phyloP scores from a whole-genome alignment of 495 filamentous ascomycete species.

The Aspergillus egyptiacus region DNA sequence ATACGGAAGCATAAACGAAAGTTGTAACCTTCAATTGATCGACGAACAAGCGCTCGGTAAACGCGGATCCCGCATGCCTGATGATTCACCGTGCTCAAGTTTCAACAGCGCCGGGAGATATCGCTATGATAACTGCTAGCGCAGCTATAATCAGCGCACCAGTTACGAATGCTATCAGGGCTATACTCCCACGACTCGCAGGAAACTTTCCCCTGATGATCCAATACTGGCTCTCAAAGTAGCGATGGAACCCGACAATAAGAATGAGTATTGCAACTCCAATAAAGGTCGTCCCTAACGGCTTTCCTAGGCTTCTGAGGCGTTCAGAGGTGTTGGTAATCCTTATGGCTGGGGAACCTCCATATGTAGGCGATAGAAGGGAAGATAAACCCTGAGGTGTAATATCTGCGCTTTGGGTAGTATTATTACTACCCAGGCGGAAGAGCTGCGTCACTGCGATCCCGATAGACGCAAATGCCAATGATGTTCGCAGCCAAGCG shows the following conservation, averaged over 20 bases:
- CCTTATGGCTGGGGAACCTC: conserved; percentile 12
- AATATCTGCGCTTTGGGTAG: conserved; percentile 5
- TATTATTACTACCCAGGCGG: conserved; percentile 74
- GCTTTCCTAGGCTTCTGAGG: conserved; percentile 82
- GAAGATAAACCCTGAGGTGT: conserved; percentile 15
- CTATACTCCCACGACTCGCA: conserved; percentile 80
- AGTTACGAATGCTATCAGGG: conserved; percentile 68
- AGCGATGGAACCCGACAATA: conserved; percentile 72
- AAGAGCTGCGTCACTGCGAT: conserved; percentile 96
- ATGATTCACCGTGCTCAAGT: conserved; percentile 9
- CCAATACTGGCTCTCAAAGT: conserved; percentile 69
- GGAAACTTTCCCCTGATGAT: conserved; percentile 91
- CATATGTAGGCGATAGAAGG: conserved; percentile 21
- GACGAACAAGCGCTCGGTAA: too few relatives aligned
- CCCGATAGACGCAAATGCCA: conserved; percentile 94
- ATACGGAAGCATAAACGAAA: background rate
- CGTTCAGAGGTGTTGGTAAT: conserved; percentile 22
- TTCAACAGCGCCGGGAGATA: conserved; percentile 51
- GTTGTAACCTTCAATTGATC: too few relatives aligned
- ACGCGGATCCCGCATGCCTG: background rate
- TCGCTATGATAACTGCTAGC: conserved; percentile 63
- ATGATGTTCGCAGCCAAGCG: conserved; percentile 91
- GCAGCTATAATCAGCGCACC: conserved; percentile 62
- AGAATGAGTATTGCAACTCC: conserved; percentile 80
- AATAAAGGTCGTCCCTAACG: conserved; percentile 88